Evolutionary conservation across 2,329 filamentous ascomycete species (phyloP), one percentile per base, ranked within the genome.

Genomic region (Aureobasidium namibiae): DNA sequence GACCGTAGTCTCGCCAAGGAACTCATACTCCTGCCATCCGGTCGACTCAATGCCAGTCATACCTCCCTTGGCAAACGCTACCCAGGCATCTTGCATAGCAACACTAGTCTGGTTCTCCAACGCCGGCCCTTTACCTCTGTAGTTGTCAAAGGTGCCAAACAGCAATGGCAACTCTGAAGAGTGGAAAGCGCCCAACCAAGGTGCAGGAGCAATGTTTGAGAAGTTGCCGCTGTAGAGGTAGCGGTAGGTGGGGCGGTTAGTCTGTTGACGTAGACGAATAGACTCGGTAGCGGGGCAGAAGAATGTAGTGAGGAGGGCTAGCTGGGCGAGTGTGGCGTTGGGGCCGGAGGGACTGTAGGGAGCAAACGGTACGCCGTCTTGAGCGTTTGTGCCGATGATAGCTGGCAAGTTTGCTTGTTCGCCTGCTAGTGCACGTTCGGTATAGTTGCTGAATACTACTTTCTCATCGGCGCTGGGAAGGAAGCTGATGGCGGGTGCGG

Each of bases 171-270:
- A 63, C 46, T 76, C 73, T 4, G 67, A 61, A 41, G 67, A 68
- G 60, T 78, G 76, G 54, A 74, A 78, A 1, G 74, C 75, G 6
- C 75, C 75, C 45, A 77, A 67, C 73, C 74, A 78, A 2, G 66
- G 60, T 26, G 66, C 65, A 0, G 71, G 71, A 14, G 70, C 69
- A 52, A 76, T 69, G 60, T 78, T 77, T 21, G 72, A 65, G 63
- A 75, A 77, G 56, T 73, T 72, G 50, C 74, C 75, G 3, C 68
- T 68, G 61, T 74, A 75, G 46, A 70, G 65, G 63, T 74, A 76
- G 21, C 74, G 72, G 62, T 71, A 76, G 1, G 74, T 74, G 2
- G 68, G 65, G 0, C 67, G 61, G 16, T 67, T 67, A 31, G 62
- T 64, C 65, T 61, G 13, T 52, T 63, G 64, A 66, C 70, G 54